phyloP scores from a whole-genome alignment of 148 eudicot genomes.

The Arbutus unedo region DNA sequence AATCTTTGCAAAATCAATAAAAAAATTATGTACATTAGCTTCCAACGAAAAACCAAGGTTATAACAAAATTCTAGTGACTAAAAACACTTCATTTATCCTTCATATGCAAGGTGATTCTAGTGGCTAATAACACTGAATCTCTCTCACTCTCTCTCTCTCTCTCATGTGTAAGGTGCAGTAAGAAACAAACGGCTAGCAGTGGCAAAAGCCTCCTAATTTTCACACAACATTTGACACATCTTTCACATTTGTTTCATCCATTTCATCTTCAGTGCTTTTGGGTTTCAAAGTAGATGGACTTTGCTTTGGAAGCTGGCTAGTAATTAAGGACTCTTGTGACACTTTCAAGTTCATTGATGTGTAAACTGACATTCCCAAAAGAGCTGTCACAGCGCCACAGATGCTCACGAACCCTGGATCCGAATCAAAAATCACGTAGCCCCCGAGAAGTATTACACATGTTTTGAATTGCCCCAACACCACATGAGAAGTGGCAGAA shows the following conservation, averaged over 20 bases:
- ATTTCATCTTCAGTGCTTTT: constrained; percentile 40
- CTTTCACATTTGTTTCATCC: constrained; percentile 33
- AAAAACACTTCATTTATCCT: neutral
- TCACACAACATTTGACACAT: constrained; percentile 34
- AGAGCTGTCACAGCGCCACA: constrained; percentile 72
- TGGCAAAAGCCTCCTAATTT: neutral
- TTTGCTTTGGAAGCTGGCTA: constrained; percentile 36
- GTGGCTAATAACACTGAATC: neutral
- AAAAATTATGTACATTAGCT: no score
- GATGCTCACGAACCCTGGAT: constrained; percentile 76
- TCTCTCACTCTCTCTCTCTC: neutral
- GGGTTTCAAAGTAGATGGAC: constrained; percentile 32
- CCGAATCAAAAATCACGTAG: constrained; percentile 60
- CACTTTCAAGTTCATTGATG: constrained; percentile 52
- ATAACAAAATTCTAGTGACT: no score
- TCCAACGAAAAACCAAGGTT: no score
- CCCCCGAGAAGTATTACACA: constrained; percentile 86
- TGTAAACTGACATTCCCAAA: constrained; percentile 80
- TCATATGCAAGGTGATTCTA: neutral
- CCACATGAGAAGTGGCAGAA: constrained; percentile 84
- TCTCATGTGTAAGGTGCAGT: neutral
- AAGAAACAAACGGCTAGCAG: neutral
- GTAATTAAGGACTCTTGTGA: constrained; percentile 23
- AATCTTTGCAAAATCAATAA: no score
- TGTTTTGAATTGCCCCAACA: constrained; percentile 87